phyloP scores from a whole-genome alignment of 306 rosid genomes.

The Malus sylvestris region DNA sequence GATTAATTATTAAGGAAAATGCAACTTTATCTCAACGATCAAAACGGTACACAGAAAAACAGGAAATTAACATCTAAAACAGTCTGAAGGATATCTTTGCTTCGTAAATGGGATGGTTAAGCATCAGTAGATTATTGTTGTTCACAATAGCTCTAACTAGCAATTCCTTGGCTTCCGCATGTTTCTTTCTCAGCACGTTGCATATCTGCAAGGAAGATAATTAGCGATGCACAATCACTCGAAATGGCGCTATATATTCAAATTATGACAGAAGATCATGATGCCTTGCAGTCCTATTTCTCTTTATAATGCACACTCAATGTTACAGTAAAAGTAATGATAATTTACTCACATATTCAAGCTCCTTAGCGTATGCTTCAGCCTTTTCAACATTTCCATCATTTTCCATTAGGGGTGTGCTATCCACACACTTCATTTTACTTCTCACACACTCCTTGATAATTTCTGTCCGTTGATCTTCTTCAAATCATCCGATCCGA shows the following conservation, averaged over 20 bases:
- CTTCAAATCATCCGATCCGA: too few relatives aligned
- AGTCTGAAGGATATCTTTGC: constrained; percentile 70
- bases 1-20: constrained; percentile 39
- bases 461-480: too few relatives aligned
- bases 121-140: constrained; percentile 75
- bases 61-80: constrained; percentile 4
- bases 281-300: not conserved
- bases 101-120: constrained; percentile 80
- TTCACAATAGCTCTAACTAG: constrained; percentile 71
- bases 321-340: not conserved
- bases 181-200: constrained; percentile 80
- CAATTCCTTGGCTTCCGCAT: constrained; percentile 74
- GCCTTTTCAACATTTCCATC: constrained; percentile 75
- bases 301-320: not conserved
- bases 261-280: not conserved
- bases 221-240: too few relatives aligned
- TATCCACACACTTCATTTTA: too few relatives aligned
- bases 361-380: constrained; percentile 70
- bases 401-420: constrained; percentile 29
- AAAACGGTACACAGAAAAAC: not conserved
- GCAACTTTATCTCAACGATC: not conserved
- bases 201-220: constrained; percentile 49
- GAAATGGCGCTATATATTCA: not conserved
- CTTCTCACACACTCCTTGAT: too few relatives aligned
- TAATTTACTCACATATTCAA: constrained; percentile 69